These are phyloP conservation scores for Teratosphaeria gauchensis DNA, from an alignment of 2,329 filamentous ascomycete species.

Conservation along the genomic window DNA sequence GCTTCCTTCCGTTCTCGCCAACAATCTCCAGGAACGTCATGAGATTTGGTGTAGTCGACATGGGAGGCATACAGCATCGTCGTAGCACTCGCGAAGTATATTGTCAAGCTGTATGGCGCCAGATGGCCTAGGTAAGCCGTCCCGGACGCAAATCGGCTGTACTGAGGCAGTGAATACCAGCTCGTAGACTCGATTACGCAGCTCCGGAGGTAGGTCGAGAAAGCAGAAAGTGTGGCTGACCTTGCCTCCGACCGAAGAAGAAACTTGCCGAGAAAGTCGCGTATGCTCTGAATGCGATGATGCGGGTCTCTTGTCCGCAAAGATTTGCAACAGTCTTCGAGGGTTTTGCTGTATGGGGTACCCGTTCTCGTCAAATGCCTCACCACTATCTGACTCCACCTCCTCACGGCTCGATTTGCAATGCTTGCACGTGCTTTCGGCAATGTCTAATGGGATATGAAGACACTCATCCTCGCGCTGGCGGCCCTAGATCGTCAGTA, in stretches of 20 bases:
- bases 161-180: neutral
- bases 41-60: neutral
- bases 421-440: neutral
- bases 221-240: too few species aligned
- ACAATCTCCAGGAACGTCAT: neutral
- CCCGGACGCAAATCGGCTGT: neutral
- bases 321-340: too few species aligned
- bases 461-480: too few species aligned
- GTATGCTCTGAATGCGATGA: too few species aligned
- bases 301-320: too few species aligned
- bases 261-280: too few species aligned
- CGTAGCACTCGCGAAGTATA: neutral
- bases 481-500: too few species aligned
- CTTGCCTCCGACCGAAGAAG: too few species aligned
- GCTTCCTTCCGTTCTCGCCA: neutral
- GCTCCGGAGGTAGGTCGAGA: constrained; percentile 7
- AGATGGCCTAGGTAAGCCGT: neutral
- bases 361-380: neutral
- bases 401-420: neutral
- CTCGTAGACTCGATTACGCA: constrained; percentile 9
- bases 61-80: neutral
- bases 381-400: too few species aligned
- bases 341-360: neutral
- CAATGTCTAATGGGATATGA: too few species aligned
- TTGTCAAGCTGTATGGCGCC: neutral